These are phyloP conservation scores for Naganishia liquefaciens DNA, from an alignment of 1,284 basidiomycete species.

Conservation along the genomic window DNA sequence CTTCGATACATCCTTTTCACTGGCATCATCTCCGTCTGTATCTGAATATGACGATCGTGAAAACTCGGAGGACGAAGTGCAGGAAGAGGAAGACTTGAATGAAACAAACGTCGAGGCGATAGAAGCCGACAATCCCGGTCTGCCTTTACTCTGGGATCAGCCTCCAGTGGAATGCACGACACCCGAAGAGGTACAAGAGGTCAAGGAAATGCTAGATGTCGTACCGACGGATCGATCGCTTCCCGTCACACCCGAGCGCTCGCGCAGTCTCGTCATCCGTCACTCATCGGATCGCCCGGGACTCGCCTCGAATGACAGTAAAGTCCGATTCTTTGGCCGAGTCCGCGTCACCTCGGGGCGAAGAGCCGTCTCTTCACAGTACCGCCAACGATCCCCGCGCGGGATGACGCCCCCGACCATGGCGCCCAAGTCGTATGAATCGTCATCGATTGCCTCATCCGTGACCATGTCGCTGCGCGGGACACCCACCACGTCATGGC, in stretches of 20 bases:
- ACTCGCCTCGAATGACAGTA: conserved; percentile 24
- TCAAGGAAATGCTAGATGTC: background rate
- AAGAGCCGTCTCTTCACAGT: conserved; percentile 21
- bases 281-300: conserved; percentile 26
- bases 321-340: conserved; percentile 32
- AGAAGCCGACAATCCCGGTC: conserved; percentile 27
- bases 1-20: conserved; percentile 3
- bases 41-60: background rate
- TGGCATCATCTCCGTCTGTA: conserved; percentile 18
- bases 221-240: conserved; percentile 2
- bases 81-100: conserved; percentile 17
- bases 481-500: conserved; percentile 14
- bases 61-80: conserved; percentile 1
- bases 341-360: conserved; percentile 28
- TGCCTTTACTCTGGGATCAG: conserved; percentile 31
- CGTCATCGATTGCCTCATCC: conserved; percentile 9
- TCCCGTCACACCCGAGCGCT: conserved; percentile 12
- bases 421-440: conserved; percentile 4
- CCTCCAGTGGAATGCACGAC: conserved; percentile 4
- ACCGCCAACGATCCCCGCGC: conserved; percentile 8
- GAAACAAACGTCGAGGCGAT: conserved; percentile 7
- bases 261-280: conserved; percentile 14
- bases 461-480: conserved; percentile 23
- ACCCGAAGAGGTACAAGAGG: background rate
- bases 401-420: conserved; percentile 7